A percentile compares a stretch with the other conserved stretches of the same genome.
These are phyloP conservation scores for Helotiales sp. DNA, from an alignment of 2,329 filamentous ascomycete genomes.

Conservation along the genomic window DNA sequence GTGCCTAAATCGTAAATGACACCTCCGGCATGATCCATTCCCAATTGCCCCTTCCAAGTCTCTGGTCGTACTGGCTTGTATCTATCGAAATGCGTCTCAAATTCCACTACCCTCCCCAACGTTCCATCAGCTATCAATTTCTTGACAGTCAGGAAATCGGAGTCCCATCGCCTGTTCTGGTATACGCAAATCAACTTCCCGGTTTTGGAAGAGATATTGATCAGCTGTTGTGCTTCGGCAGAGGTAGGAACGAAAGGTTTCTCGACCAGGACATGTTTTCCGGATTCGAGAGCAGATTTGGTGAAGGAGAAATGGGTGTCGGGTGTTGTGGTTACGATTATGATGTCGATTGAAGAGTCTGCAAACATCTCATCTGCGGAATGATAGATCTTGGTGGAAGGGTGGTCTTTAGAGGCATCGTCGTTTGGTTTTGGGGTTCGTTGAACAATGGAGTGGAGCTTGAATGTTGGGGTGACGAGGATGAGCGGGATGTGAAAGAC, in stretches of 20 bases:
- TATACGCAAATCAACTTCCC: conserved; percentile 46
- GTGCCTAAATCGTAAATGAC: conserved; percentile 74
- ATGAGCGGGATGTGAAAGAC: conserved; percentile 85
- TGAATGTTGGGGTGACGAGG: conserved; percentile 60
- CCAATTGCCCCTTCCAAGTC: conserved; percentile 66
- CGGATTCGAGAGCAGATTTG: conserved; percentile 63
- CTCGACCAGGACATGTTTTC: conserved; percentile 79
- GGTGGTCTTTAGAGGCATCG: conserved; percentile 69
- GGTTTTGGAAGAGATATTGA: conserved; percentile 38
- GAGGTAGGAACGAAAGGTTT: conserved; percentile 79
- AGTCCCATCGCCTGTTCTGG: conserved; percentile 66
- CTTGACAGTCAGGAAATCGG: conserved; percentile 71
- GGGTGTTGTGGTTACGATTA: conserved; percentile 71
- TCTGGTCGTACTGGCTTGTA: conserved; percentile 60
- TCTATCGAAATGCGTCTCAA: conserved; percentile 79
- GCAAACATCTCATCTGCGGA: conserved; percentile 61
- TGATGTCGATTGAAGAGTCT: conserved; percentile 65
- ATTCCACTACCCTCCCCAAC: conserved; percentile 74
- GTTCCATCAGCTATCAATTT: conserved; percentile 58
- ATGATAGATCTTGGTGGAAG: conserved; percentile 63
- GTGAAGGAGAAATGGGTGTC: conserved; percentile 68
- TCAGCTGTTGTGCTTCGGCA: conserved; percentile 65
- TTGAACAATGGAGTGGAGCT: conserved; percentile 75
- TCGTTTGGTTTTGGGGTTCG: conserved; percentile 63
- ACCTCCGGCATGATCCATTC: conserved; percentile 62